phyloP scores from a whole-genome alignment of 345 rosid species.

The Anacardium occidentale region DNA sequence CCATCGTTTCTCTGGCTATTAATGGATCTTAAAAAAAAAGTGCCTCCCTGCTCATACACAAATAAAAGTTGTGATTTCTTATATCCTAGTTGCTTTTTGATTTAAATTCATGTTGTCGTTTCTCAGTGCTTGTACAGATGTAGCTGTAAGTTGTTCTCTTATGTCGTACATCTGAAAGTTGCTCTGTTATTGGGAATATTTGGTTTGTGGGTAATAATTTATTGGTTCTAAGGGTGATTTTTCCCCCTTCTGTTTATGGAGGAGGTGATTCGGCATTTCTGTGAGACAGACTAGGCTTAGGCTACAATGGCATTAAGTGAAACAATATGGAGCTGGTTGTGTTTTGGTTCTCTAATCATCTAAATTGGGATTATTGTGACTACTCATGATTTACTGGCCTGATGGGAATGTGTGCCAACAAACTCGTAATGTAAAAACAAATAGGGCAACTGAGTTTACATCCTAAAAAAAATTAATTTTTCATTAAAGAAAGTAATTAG shows the following conservation, averaged over 20 bases:
- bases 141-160: conserved; percentile 3
- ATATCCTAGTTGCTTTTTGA: neutral
- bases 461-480: too few species aligned
- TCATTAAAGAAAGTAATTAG: too few species aligned
- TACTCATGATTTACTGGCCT: too few species aligned
- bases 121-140: conserved; percentile 17
- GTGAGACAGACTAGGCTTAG: too few species aligned
- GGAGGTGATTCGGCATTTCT: neutral
- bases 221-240: neutral
- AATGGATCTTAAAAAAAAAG: neutral
- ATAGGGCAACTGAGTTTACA: too few species aligned
- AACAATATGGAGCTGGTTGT: too few species aligned
- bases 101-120: neutral
- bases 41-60: neutral
- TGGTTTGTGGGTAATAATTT: neutral
- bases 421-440: too few species aligned
- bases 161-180: neutral
- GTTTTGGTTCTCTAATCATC: too few species aligned
- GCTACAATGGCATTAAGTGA: too few species aligned
- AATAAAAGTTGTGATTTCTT: neutral
- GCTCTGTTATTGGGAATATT: neutral
- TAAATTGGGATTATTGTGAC: too few species aligned
- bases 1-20: neutral
- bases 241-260: neutral
- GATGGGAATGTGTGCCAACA: too few species aligned